phyloP scores from a whole-genome alignment of 768 basidiomycete species.

The Pholiota conissans region DNA sequence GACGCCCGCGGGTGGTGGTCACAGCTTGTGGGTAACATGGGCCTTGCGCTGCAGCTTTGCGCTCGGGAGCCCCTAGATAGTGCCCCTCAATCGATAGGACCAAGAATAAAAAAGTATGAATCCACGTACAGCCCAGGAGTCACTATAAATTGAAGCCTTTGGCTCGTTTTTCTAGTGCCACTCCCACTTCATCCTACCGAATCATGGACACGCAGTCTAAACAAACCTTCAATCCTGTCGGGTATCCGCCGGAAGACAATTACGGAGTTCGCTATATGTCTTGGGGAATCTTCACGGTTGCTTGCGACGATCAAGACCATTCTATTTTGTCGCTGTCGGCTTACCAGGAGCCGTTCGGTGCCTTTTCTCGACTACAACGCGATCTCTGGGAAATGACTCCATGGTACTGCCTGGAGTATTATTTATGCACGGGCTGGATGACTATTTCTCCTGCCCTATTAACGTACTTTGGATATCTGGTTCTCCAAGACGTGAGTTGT shows the following conservation, averaged over 20 bases:
- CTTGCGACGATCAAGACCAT: conserved; percentile 22
- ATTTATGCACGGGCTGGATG: conserved; percentile 29
- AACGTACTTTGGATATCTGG: conserved; percentile 30
- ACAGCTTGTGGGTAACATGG: no score
- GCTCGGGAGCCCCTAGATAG: background rate
- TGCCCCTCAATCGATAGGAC: background rate
- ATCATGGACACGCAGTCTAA: background rate
- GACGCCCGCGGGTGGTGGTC: background rate
- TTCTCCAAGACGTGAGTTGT: conserved; percentile 31
- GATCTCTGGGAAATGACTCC: conserved; percentile 25
- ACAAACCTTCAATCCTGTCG: no score
- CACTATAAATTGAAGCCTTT: background rate
- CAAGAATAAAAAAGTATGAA: background rate
- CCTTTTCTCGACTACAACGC: conserved; percentile 20
- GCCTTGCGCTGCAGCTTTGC: background rate
- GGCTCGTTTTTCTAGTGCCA: background rate
- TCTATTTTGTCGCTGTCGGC: background rate
- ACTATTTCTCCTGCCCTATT: conserved; percentile 33
- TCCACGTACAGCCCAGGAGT: background rate
- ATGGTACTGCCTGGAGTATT: conserved; percentile 20
- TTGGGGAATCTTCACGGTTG: conserved; percentile 37
- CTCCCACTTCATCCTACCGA: background rate
- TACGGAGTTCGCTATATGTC: conserved; percentile 20
- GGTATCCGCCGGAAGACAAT: background rate
- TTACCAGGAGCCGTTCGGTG: background rate